Conservation (phyloP, 805 yeast species). For the Wickerhamiella sergipiensis region DNA sequence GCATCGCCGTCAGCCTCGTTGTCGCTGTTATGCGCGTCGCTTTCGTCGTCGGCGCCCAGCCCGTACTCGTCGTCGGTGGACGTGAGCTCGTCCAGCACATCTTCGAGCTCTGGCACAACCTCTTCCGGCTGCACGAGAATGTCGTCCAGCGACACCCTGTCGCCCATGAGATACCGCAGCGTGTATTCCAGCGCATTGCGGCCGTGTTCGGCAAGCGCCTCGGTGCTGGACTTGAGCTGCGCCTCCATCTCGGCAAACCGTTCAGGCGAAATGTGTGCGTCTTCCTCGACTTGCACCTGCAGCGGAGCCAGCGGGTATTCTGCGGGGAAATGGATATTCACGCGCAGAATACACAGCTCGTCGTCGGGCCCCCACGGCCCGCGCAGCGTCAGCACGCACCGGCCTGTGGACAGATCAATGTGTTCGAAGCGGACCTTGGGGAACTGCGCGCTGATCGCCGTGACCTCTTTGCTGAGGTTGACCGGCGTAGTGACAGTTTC, state of each 20-base stretch:
- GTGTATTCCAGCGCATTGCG: constrained; percentile 70
- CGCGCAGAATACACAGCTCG: constrained; percentile 48
- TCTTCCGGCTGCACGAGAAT: constrained; percentile 25
- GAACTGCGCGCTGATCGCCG: constrained; percentile 74
- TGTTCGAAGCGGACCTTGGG: constrained; percentile 78
- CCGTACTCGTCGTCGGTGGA: constrained; percentile 19
- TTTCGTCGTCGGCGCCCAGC: not conserved
- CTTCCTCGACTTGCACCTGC: constrained; percentile 59
- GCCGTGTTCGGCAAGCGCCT: constrained; percentile 40
- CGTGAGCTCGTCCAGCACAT: constrained; percentile 15
- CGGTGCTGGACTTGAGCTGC: constrained; percentile 42
- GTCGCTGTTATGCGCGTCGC: constrained; percentile 24
- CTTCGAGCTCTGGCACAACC: constrained; percentile 3
- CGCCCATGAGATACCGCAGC: constrained; percentile 69
- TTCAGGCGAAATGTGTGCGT: constrained; percentile 45
- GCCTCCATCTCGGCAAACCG: constrained; percentile 38
- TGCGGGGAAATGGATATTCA: constrained; percentile 57
- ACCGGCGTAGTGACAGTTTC: constrained; percentile 26
- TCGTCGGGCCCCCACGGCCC: constrained; percentile 58
- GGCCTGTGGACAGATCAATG: constrained; percentile 79
- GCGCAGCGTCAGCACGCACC: constrained; percentile 55
- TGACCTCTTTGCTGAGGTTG: constrained; percentile 84
- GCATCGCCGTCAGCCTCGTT: constrained; percentile 10
- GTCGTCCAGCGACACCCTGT: constrained; percentile 23
- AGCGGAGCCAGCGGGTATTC: constrained; percentile 57